Base-by-base conservation (phyloP, 2,329 filamentous ascomycete genomes). In the Metarhizium guizhouense region DNA sequence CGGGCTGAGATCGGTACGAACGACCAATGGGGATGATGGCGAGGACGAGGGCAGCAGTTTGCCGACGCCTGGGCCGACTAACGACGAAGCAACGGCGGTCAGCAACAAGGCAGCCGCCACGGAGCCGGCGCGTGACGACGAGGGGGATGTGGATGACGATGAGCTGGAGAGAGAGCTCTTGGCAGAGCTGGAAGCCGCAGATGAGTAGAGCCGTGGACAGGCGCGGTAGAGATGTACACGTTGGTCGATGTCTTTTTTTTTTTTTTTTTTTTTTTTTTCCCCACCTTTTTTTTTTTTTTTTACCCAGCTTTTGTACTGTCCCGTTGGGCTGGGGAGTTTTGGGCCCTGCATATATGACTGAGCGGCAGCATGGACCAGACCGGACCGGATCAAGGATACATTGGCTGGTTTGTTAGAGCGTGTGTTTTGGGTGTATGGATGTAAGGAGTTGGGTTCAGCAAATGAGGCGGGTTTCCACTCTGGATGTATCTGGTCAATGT, bases 121-220 rank as follows among this genome's bases (percentile, higher is more conserved):
- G 66, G 56, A 18, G 57, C 60, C 6, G 63, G 63, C 36, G 10
- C 38, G 51, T 7, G 67, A 67, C n/a, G 65, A 68, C 45, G 67
- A 67, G 7, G 68, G 68, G n/a, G 75, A 75, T 47, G 70, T 74
- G 52, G 75, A 77, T 48, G 78, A 81, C 10, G 79, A 80, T 54
- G 83, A 85, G 62, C 68, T 86, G 52, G 85, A 85, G 67, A 79
- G 81, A 42, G 83, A 85, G 62, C 74, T 87, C 65, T 72, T 84
- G 63, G 82, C 82, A 1, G 83, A 81, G 60, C 72, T 85, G 60
- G 81, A 83, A 62, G 68, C 68, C 16, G 66, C 65, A 20, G 65
- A 62, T 38, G 67, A 63, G 30, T 66, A 55, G 14, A 4, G 32
- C 8, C 6, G 11, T 34, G 38, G 20, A 16, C 6, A 34, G 2